phyloP scores from a whole-genome alignment of 2,329 filamentous ascomycete genomes.

The Emergomyces pasteurianus region DNA sequence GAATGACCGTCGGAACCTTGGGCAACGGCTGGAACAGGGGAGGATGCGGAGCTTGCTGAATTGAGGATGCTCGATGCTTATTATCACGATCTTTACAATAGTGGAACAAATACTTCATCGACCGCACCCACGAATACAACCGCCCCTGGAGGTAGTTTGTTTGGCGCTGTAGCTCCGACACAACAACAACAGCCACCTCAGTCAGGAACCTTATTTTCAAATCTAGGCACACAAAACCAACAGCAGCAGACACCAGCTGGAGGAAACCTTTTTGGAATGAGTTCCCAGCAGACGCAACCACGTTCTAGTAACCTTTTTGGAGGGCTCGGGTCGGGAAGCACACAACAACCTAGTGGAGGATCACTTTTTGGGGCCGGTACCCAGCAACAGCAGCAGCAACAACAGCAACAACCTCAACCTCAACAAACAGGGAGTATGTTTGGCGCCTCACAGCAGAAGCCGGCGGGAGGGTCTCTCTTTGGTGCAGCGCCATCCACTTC shows the following conservation, averaged over 20 bases:
- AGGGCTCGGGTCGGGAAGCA: slow-evolving; percentile 3
- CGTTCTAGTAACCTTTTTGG: slow-evolving; percentile 12
- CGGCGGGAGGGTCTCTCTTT: slow-evolving; percentile 14
- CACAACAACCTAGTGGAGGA: not conserved
- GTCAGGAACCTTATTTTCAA: slow-evolving; percentile 21
- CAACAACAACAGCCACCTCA: slow-evolving; percentile 18
- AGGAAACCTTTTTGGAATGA: slow-evolving; percentile 3
- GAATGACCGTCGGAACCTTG: not conserved
- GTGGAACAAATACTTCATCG: slow-evolving; percentile 2
- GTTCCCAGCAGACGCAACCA: slow-evolving; percentile 7
- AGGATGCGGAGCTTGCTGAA: not conserved
- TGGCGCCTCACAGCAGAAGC: slow-evolving; percentile 16
- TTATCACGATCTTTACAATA: not conserved
- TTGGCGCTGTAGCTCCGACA: slow-evolving; percentile 19
- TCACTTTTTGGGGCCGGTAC: slow-evolving; percentile 7
- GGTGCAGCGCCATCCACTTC: slow-evolving; percentile 10
- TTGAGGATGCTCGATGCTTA: not conserved
- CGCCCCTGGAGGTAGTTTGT: slow-evolving; percentile 14
- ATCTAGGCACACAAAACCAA: slow-evolving; percentile 14
- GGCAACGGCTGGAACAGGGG: not conserved
- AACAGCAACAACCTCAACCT: slow-evolving; percentile 5
- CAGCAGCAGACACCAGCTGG: slow-evolving; percentile 15
- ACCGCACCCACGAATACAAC: not conserved
- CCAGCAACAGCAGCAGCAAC: slow-evolving; percentile 4
- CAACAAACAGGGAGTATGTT: slow-evolving; percentile 18